Base-by-base conservation (phyloP, 202 grass and related monocot genomes). In the Digitaria exilis region DNA sequence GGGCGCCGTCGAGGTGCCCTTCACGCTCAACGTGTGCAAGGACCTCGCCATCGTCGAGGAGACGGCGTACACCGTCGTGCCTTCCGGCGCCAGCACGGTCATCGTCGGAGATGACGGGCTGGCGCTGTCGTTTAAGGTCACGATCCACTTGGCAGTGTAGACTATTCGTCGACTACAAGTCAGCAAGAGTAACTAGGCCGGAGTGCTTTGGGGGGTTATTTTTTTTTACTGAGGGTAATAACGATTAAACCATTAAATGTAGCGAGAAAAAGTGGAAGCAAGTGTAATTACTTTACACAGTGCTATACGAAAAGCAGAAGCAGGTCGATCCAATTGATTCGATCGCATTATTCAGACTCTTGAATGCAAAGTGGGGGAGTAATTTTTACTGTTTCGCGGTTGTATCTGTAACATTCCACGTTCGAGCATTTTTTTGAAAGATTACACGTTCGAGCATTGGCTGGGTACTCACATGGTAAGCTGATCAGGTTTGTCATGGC, bases 1-100 rank as follows among this genome's bases (percentile, higher is more conserved):
- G 0, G 56, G 28, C 4, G 64, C 52, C 13, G 76, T 79, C 48
- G 63, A 85, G 24, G 78, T 88, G 52, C 37, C 77, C 0, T 85
- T 94, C 80, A 15, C 50, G 6, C 81, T 94, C 34, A 71, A 83
- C 82, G 81, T 84, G 24, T 94, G 92, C 80, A 77, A 77, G 85
- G 69, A 57, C 55, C 77, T 94, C 77, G 76, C 79, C 25, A 84
- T 94, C 57, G 92, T 87, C 18, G 89, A 94, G 75, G 71, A 67
- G 81, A 87, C 89, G n/a, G 92, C 90, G 5, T 92, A 92, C 68
- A 85, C 83, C 22, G 86, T 92, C 67, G 71, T 92, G 79, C 86
- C 90, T 52, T 75, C 82, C 8, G 90, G 86, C 19, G 76, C 74
- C 64, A 88, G 82, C 90, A 59, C 21, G 7, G 83, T 92, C 24